These are phyloP conservation scores for Macrocybe sp. DNA, from an alignment of 1,284 basidiomycete species.

Conservation along the genomic window DNA sequence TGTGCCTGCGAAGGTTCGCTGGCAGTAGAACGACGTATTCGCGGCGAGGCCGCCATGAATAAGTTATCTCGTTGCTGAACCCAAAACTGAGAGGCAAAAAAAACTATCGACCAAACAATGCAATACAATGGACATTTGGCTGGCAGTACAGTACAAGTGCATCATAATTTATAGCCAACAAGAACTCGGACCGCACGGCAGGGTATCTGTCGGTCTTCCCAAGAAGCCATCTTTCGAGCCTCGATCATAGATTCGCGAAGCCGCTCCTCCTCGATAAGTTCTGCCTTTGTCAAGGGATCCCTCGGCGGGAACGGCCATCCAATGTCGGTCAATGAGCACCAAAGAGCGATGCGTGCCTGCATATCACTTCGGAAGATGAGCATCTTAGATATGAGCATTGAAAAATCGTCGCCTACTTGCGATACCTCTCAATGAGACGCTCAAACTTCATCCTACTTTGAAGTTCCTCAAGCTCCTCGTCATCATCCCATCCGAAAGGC, in stretches of 20 bases:
- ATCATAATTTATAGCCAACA: slow-evolving; percentile 51
- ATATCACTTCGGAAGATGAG: slow-evolving; percentile 47
- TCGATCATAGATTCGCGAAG: slow-evolving; percentile 61
- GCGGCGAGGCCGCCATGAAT: slow-evolving; percentile 28
- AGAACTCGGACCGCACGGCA: slow-evolving; percentile 59
- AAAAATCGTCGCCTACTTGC: slow-evolving; percentile 37
- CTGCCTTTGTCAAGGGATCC: slow-evolving; percentile 61
- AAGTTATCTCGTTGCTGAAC: slow-evolving; percentile 8
- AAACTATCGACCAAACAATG: slow-evolving; percentile 30
- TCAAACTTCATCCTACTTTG: slow-evolving; percentile 60
- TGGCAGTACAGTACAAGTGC: background rate
- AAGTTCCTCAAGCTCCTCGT: slow-evolving; percentile 51
- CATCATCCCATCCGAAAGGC: slow-evolving; percentile 64
- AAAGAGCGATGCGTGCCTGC: slow-evolving; percentile 60
- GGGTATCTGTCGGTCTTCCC: slow-evolving; percentile 51
- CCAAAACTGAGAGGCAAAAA: slow-evolving; percentile 17
- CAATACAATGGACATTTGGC: slow-evolving; percentile 17
- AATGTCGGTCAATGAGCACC: slow-evolving; percentile 57
- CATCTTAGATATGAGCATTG: slow-evolving; percentile 1
- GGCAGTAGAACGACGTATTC: slow-evolving; percentile 21
- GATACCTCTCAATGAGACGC: slow-evolving; percentile 55
- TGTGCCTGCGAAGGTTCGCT: slow-evolving; percentile 10
- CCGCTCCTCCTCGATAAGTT: slow-evolving; percentile 63
- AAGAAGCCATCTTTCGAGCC: slow-evolving; percentile 45
- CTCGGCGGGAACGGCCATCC: slow-evolving; percentile 59